Conservation (phyloP, 1,139 yeast species). For the Candida labiduridarum region DNA sequence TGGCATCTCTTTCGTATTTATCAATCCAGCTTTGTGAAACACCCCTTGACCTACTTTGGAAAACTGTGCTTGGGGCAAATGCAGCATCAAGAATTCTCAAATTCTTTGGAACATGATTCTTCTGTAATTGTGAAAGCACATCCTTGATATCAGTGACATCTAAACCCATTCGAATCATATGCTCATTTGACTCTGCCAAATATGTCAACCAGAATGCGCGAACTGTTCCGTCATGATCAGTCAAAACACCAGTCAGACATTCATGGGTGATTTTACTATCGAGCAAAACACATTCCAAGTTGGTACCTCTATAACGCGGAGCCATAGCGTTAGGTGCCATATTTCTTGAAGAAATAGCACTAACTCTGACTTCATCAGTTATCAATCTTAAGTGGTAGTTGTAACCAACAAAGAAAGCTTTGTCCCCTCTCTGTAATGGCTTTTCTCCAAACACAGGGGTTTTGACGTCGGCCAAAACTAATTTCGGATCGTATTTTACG, state of each 20-base stretch:
- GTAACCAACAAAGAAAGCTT: conserved; percentile 76
- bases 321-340: conserved; percentile 68
- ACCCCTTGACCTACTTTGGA: conserved; percentile 82
- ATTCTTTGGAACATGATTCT: conserved; percentile 54
- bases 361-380: conserved; percentile 73
- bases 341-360: conserved; percentile 74
- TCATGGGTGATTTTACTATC: conserved; percentile 75
- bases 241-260: conserved; percentile 79
- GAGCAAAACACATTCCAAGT: conserved; percentile 73
- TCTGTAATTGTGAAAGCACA: conserved; percentile 57
- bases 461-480: conserved; percentile 45
- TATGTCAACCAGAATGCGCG: conserved; percentile 85
- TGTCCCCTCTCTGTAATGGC: conserved; percentile 76
- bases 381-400: conserved; percentile 71
- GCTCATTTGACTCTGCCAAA: conserved; percentile 71
- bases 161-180: conserved; percentile 76
- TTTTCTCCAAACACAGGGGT: conserved; percentile 63
- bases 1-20: conserved; percentile 58
- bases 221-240: conserved; percentile 77
- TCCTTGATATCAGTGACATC: conserved; percentile 67
- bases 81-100: conserved; percentile 78
- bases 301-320: conserved; percentile 86
- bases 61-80: conserved; percentile 65
- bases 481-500: conserved; percentile 75
- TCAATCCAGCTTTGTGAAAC: conserved; percentile 84